A percentile compares a stretch with the other conserved stretches of the same genome.
phyloP scores from a whole-genome alignment of 805 yeast genomes.

The Citeromyces nyonsensis region DNA sequence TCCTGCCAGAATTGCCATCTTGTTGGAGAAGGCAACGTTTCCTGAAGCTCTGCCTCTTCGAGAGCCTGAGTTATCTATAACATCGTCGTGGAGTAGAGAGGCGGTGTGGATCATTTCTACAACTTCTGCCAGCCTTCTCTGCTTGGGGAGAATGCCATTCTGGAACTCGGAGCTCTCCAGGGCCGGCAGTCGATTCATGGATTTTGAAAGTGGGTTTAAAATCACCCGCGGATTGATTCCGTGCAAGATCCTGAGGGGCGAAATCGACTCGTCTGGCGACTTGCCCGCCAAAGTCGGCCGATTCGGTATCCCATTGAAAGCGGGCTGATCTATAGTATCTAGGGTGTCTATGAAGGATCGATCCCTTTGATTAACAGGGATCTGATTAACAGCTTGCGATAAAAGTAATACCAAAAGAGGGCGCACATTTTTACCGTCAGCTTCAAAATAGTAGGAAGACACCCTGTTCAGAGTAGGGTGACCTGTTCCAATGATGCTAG shows the following conservation, averaged over 20 bases:
- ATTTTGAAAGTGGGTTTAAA: slow-evolving; percentile 71
- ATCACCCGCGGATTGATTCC: slow-evolving; percentile 81
- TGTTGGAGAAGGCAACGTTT: slow-evolving; percentile 86
- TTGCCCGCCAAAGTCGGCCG: slow-evolving; percentile 41
- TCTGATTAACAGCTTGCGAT: slow-evolving; percentile 64
- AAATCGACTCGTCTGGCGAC: slow-evolving; percentile 45
- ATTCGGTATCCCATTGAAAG: slow-evolving; percentile 40
- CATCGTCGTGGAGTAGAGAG: slow-evolving; percentile 89
- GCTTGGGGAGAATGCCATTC: slow-evolving; percentile 84
- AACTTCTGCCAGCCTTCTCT: slow-evolving; percentile 89
- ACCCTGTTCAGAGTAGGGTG: slow-evolving; percentile 89
- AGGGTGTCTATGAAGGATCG: slow-evolving; percentile 42
- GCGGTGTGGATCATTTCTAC: slow-evolving; percentile 99
- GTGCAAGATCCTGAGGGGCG: slow-evolving; percentile 73
- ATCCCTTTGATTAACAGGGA: slow-evolving; percentile 56
- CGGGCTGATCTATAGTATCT: slow-evolving; percentile 56
- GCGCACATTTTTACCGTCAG: slow-evolving; percentile 90
- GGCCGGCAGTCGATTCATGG: slow-evolving; percentile 57
- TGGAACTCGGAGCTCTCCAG: slow-evolving; percentile 28
- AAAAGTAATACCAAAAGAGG: slow-evolving; percentile 79
- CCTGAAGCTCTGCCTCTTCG: slow-evolving; percentile 88
- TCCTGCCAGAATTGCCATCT: slow-evolving; percentile 95
- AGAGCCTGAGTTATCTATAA: slow-evolving; percentile 79
- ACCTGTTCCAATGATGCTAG: slow-evolving; percentile 77
- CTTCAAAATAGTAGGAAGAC: slow-evolving; percentile 88